Base-by-base conservation (phyloP, 2,329 filamentous ascomycete species). In the Neopestalotiopsis sp. region DNA sequence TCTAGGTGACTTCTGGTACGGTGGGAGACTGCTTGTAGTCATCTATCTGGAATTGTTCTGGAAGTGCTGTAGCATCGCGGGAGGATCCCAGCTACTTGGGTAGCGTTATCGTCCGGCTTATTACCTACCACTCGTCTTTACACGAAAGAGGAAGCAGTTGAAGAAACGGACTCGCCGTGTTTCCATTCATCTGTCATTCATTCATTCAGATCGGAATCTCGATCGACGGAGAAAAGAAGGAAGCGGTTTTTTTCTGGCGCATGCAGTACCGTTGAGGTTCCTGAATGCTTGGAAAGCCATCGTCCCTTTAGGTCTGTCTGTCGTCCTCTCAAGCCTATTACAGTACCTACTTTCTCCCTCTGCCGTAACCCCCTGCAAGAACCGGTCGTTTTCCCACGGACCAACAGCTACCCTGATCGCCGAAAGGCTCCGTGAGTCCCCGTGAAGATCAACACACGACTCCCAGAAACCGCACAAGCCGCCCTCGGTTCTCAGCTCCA, bases 31-130 rank as follows among this genome's bases (percentile, higher is more conserved):
- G 14, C 32, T 38, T 38, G 17, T n/a, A 20, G 9, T 66, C 30
- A 66, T 66, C 45, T 65, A 56, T 56, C 62, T 56, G 64, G 52
- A 57, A 66, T 66, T 45, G 64, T 66, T 56, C 64, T 66, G 45
- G 64, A 38, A 66, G 32, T 57, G 24, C 49, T 28, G 64, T 66
- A 49, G 30, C 64, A 66, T 66, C 64, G 30, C 20, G 64, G 28
- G 34, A 58, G 49, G 64, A 20, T 38, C 52, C 32, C 61, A 52
- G 20, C 40, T 64, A 64, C 42, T 32, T 64, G 61, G 40, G 61
- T 64, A 64, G 34, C 30, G 34, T 20, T 62, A 30, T 12, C n/a
- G 32, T 40, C 59, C n/a, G n/a, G n/a, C 34, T 62, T 30, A 38
- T 14, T 38, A 38, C 34, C 34, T 7, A 10, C 14, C 34, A 38